Evolutionary conservation across 192 early-diverging fungal genomes (phyloP), one percentile per base, ranked within the genome.

Genomic region (Backusella sp.): DNA sequence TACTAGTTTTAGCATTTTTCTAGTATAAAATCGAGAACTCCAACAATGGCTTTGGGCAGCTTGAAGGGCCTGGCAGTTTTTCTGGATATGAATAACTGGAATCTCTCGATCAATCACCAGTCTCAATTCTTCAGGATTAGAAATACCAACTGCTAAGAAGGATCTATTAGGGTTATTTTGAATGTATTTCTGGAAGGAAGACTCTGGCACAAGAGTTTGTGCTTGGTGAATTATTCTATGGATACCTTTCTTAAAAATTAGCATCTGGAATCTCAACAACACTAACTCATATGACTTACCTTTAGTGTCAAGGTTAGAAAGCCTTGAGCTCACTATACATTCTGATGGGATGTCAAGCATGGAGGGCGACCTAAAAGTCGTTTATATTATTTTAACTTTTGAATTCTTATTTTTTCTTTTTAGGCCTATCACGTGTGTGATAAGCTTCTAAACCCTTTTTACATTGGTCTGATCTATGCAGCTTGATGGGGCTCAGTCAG

Each of bases 81-180:
- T 42, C 1, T 79, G 66, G 30, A 79, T 46, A 59, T 79, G 77
- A 44, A 79, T 68, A 21, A 74, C 53, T n/a, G 77, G 77, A 42
- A 74, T 49, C 41, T 42, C 39, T 1, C 9, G 44, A 17, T 34
- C 15, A 12, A 79, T 66, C 4, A 65, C 77, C 7, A 67, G 66
- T 35, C n/a, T 49, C 23, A 79, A 34, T 26, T 79, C 72, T 39
- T 70, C 65, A 12, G 77, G 77, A 70, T 79, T 79, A 6, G 77
- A 67, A 21, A 79, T 79, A 14, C 77, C 77, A 30, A 70, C 53
- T 14, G 71, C 77, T 1, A 79, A 14, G 0, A 79, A n/a, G 21
- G 73, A 73, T 42, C 7, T 26, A 12, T 46, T 14, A 3, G 72
- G 77, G 2, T 59, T 66, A 15, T n/a, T 34, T 14, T 19, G 5